Conservation (phyloP, 345 rosid genomes). For the Brassica napus region Da-Ae NC_063443.1:16434001-16434500, state of each 20-base stretch:
- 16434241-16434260: conserved; percentile 48
- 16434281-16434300: conserved; percentile 95
- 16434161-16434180: conserved; percentile 35
- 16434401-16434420: conserved; percentile 13
- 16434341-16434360: conserved; percentile 43
- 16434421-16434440: conserved; percentile 34
- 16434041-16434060: conserved; percentile 64
- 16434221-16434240: conserved; percentile 59
- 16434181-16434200: conserved; percentile 50
- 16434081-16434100: conserved; percentile 94
- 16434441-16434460: conserved; percentile 29
- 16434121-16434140: conserved; percentile 84
- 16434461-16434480: conserved; percentile 7
- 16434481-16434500: conserved; percentile 15
- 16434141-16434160: conserved; percentile 35
- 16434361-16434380: conserved; percentile 25
- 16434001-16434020: conserved; percentile 38
- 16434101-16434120: conserved; percentile 88
- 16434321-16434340: conserved; percentile 41
- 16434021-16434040: conserved; percentile 45
- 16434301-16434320: conserved; percentile 61
- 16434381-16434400: conserved; percentile 27
- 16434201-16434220: conserved; percentile 44
- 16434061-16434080: conserved; percentile 59
- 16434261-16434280: conserved; percentile 87